Percentiles rank a stretch among this genome's conserved stretches.
Conservation (phyloP, 2,329 filamentous ascomycete species). For the Neofusicoccum ribis region DNA sequence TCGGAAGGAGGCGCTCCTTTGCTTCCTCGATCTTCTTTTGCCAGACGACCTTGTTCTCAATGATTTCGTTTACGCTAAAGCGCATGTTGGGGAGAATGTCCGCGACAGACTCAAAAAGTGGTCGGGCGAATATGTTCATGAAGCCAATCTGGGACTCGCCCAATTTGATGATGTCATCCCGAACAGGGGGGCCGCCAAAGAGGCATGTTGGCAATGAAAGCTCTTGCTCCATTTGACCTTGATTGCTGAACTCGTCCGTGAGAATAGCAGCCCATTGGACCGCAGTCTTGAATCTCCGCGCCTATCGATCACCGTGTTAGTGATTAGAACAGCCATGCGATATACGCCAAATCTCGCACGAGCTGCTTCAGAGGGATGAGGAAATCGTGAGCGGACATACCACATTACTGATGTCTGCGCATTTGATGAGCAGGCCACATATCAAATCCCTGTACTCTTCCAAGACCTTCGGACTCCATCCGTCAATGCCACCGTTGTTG, state of each 20-base stretch:
- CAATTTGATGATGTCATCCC: conserved; percentile 79
- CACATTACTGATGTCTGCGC: conserved; percentile 98
- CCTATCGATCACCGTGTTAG: conserved; percentile 52
- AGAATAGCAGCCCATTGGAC: conserved; percentile 88
- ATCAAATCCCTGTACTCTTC: conserved; percentile 76
- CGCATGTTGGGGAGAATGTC: conserved; percentile 82
- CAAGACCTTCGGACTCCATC: conserved; percentile 74
- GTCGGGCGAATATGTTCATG: conserved; percentile 93
- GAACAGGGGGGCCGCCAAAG: conserved; percentile 74
- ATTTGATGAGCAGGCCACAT: conserved; percentile 95
- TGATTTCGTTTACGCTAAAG: conserved; percentile 81
- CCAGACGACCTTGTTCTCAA: conserved; percentile 74
- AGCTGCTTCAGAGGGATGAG: neutral
- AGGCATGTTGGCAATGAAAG: conserved; percentile 85
- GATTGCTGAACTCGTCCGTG: conserved; percentile 92
- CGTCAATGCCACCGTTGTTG: conserved; percentile 62
- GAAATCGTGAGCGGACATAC: conserved; percentile 55
- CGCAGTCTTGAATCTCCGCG: conserved; percentile 78
- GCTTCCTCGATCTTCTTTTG: conserved; percentile 66
- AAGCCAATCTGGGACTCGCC: conserved; percentile 90
- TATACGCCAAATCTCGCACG: neutral
- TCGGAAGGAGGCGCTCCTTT: conserved; percentile 41
- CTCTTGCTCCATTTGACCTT: conserved; percentile 87
- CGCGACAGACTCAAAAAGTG: conserved; percentile 84
- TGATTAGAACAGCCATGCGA: conserved; percentile 14